Percentiles rank a stretch among this genome's conserved stretches.
Evolutionary conservation across 306 rosid genomes (phyloP).

Genomic region (Citrullus colocynthis): DNA sequence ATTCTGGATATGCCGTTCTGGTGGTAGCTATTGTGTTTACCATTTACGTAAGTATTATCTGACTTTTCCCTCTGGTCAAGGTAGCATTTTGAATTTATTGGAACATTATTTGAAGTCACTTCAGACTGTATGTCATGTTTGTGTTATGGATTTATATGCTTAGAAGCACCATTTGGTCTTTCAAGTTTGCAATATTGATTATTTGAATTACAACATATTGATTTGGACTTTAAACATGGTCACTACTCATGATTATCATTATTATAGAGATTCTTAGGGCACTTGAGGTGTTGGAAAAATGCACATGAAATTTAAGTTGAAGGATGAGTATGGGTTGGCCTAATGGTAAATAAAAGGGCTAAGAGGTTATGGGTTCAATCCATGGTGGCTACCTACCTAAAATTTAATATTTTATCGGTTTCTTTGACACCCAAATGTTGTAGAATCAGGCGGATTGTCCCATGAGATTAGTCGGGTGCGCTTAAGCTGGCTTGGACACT

Average conservation of each 20-base stretch:
- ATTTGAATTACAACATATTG: not conserved
- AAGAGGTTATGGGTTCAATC: too few species aligned
- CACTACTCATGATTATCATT: not conserved
- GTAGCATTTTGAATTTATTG: not conserved
- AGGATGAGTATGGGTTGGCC: not conserved
- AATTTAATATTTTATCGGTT: too few species aligned
- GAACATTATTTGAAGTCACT: not conserved
- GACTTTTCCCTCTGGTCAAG: not conserved
- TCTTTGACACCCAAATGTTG: too few species aligned
- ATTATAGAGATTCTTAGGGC: not conserved
- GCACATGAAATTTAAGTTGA: not conserved
- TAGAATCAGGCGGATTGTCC: too few species aligned
- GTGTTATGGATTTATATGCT: not conserved
- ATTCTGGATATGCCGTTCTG: slow-evolving; percentile 63
- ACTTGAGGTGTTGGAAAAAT: not conserved
- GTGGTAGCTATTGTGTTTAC: slow-evolving; percentile 67
- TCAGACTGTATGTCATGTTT: not conserved
- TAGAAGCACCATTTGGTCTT: not conserved
- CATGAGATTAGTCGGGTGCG: too few species aligned
- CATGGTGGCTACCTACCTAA: too few species aligned
- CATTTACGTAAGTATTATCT: slow-evolving; percentile 39
- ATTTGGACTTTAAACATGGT: not conserved
- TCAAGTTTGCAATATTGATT: not conserved
- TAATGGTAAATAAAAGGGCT: too few species aligned
- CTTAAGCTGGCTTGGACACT: too few species aligned